Conservation (phyloP, 163 green algal species). For the Picocystis sp. region DNA sequence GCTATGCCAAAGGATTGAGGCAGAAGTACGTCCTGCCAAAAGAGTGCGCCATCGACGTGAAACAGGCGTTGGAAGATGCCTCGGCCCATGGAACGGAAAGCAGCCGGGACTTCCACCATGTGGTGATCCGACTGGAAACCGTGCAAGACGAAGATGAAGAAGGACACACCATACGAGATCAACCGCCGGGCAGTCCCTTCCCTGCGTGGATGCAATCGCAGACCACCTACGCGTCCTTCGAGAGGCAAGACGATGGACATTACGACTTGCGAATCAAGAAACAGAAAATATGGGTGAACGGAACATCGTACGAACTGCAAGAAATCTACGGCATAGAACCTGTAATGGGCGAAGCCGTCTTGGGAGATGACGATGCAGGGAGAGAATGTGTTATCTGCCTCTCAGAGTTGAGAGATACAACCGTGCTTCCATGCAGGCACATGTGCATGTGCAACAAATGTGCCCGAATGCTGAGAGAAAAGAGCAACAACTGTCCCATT, state of each 20-base stretch:
- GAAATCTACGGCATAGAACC: constrained; percentile 90
- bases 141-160: neutral
- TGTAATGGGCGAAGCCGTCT: neutral
- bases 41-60: too few relatives aligned
- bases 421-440: constrained; percentile 86
- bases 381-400: constrained; percentile 97
- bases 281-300: constrained; percentile 91
- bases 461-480: constrained; percentile 52
- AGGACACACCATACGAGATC: too few relatives aligned
- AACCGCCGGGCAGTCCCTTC: constrained; percentile 34
- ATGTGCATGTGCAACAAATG: constrained; percentile 83
- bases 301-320: constrained; percentile 80
- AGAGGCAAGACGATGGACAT: constrained; percentile 42
- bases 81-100: too few relatives aligned
- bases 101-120: too few relatives aligned
- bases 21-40: too few relatives aligned
- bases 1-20: too few relatives aligned
- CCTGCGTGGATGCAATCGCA: constrained; percentile 73
- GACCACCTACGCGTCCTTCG: constrained; percentile 72
- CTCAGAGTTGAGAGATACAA: constrained; percentile 74
- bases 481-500: constrained; percentile 83
- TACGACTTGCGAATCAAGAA: constrained; percentile 47
- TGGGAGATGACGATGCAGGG: constrained; percentile 36
- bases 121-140: constrained; percentile 25
- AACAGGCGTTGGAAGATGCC: too few relatives aligned